Evolutionary conservation across 345 rosid genomes (phyloP).

Genomic region (Anacardium occidentale): DNA sequence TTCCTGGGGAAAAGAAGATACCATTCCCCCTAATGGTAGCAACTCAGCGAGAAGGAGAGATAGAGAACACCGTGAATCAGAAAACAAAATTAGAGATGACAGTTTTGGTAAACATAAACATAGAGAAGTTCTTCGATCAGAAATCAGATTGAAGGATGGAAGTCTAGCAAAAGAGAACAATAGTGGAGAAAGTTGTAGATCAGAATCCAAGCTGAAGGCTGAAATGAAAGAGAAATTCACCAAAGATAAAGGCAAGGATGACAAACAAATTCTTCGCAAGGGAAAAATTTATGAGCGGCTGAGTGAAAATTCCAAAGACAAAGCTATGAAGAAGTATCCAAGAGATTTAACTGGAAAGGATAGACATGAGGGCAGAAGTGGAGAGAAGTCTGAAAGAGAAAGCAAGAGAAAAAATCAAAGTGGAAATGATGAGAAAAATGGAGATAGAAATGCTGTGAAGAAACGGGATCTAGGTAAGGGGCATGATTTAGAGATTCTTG

Average conservation of each 20-base stretch:
- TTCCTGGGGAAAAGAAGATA: conserved; percentile 32
- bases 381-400: conserved; percentile 44
- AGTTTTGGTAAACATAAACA: conserved; percentile 13
- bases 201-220: conserved; percentile 43
- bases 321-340: conserved; percentile 44
- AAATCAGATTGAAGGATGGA: conserved; percentile 43
- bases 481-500: conserved; percentile 43
- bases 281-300: conserved; percentile 34
- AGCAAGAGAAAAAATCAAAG: conserved; percentile 47
- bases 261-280: conserved; percentile 33
- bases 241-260: conserved; percentile 33
- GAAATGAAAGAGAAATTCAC: conserved; percentile 33
- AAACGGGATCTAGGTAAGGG: conserved; percentile 49
- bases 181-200: conserved; percentile 24
- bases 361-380: conserved; percentile 35
- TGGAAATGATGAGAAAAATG: conserved; percentile 42
- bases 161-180: conserved; percentile 16
- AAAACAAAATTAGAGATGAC: conserved; percentile 35
- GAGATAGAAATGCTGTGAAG: conserved; percentile 37
- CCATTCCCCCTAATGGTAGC: conserved; percentile 26
- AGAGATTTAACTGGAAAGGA: conserved; percentile 45
- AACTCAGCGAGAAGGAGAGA: conserved; percentile 16
- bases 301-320: conserved; percentile 34
- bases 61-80: conserved; percentile 25
- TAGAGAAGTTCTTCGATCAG: conserved; percentile 30